Evolutionary conservation across 2,329 filamentous ascomycete species (phyloP).

Genomic region (Paramyrothecium roridum): DNA sequence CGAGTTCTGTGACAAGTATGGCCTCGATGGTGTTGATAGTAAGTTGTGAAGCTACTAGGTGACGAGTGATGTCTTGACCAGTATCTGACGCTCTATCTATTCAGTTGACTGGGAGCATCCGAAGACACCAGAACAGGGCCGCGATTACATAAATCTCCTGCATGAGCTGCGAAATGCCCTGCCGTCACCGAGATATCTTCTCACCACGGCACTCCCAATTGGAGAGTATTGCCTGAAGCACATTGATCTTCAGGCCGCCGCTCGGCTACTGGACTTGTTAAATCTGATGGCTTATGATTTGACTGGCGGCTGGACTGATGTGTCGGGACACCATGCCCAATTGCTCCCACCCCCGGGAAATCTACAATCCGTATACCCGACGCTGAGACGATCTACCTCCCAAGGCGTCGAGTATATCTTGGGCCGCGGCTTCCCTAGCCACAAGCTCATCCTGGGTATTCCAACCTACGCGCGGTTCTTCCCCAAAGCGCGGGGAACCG

Average conservation of each 20-base stretch:
- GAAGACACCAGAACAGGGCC: conserved; percentile 46
- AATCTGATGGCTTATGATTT: conserved; percentile 72
- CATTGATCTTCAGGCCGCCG: conserved; percentile 52
- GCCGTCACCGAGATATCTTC: conserved; percentile 52
- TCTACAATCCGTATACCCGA: conserved; percentile 17
- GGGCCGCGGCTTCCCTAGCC: conserved; percentile 48
- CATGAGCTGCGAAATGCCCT: conserved; percentile 50
- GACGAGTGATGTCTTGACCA: not conserved
- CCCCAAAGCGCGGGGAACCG: conserved; percentile 46
- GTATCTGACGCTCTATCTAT: not conserved
- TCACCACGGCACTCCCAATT: conserved; percentile 61
- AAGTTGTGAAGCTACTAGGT: conserved; percentile 5
- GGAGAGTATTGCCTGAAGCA: conserved; percentile 60
- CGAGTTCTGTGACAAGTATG: conserved; percentile 52
- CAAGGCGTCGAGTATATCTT: conserved; percentile 53
- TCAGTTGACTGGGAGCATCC: conserved; percentile 70
- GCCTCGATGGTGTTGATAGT: conserved; percentile 65
- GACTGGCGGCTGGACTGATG: conserved; percentile 57
- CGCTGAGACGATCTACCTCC: conserved; percentile 44
- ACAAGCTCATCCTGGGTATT: conserved; percentile 60
- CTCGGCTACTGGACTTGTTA: conserved; percentile 54
- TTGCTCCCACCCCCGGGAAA: conserved; percentile 41
- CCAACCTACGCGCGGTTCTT: conserved; percentile 64
- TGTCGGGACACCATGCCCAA: conserved; percentile 63
- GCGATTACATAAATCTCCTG: conserved; percentile 56